Evolutionary conservation across 768 basidiomycete genomes (phyloP), one percentile per base, ranked within the genome.

Genomic region (Mycena sanguinolenta): DNA sequence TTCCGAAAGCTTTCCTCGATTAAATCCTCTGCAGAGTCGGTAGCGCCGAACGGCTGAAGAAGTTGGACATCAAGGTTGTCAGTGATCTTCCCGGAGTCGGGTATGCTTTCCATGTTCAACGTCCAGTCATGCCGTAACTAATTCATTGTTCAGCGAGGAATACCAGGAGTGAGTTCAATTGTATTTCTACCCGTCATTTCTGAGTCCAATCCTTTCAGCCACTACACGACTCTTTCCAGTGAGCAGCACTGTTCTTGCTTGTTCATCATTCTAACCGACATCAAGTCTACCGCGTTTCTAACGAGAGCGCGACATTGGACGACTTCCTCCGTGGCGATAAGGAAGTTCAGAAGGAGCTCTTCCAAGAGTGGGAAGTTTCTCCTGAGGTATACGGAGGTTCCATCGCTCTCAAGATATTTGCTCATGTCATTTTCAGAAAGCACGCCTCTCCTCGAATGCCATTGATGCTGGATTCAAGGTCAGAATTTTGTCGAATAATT

Each of bases 391-490:
- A 78, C 70, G 19, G 12, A 12, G 23, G 16, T n/a, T 16, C 19
- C 23, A 34, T 19, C 27, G 25, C 12, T 21, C 52, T 39, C 32
- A 38, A 16, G 42, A 50, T 16, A 23, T 36, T 30, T 44, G 53
- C 27, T 63, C 2, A 50, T 30, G 67, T 87, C 86, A 74, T 90
- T 42, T 91, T 81, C 81, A 92, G 81, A 91, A 89, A 80, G 90
- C 90, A 0, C 84, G 90, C 30, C 82, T 93, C 42, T 86, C 91
- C 1, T 91, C 91, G 27, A 93, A 92, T 77, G 86, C 85, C 42
- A 92, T 93, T 77, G 91, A 93, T 79, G 91, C 91, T 53, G 91
- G 91, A 38, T 92, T 91, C 85, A 91, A 91, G 87, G 88, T 86
- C 32, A 44, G 76, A 8, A 46, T 59, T 39, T 57, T 30, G 30